Evolutionary conservation across 202 grass and related monocot genomes (phyloP), one percentile per base, ranked within the genome.

Genomic region (Panicum virgatum): DNA sequence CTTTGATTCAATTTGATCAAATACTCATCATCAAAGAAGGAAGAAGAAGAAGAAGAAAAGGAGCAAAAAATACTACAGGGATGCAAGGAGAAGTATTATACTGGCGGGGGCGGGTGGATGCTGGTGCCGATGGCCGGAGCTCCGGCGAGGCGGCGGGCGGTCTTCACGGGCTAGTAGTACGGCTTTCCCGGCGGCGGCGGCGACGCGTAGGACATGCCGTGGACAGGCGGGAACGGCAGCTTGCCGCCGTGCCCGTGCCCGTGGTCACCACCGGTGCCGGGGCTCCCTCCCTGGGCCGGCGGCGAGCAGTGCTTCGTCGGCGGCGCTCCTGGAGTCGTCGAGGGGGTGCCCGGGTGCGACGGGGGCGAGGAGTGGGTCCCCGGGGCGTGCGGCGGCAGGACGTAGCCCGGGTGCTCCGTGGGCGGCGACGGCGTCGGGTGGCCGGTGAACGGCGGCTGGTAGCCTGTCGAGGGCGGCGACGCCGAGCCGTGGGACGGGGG

Each of bases 161-260:
- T 29, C 54, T 1, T 58, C 66, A 69, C 1, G 5, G 39, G 12
- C 66, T 80, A 94, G 60, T 94, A 75, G 86, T 86, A 82, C 22
- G 92, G 96, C 72, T 90, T 86, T 58, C 32, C 69, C 0, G 96
- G 96, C 0, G 96, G 96, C 5, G 96, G 96, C n/a, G 96, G 96
- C 7, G 96, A 98, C 10, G 90, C 80, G 76, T 98, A 98, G 0
- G 96, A 56, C 78, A 98, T 59, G 37, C 96, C 89, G 70, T 95
- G 83, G 1, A 98, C 92, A 0, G 96, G 96, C 2, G 96, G 96
- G 69, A 91, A 97, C 8, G 83, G 73, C 23, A 66, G 32, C 51
- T 78, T 86, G 11, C 57, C 68, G 11, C 75, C 44, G 18, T 86
- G 72, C 25, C 54, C 18, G 26, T 78, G 20, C 0, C 77, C 69